Conservation (phyloP, 108 stramenopile species). For the Cyclotella atomus region DNA sequence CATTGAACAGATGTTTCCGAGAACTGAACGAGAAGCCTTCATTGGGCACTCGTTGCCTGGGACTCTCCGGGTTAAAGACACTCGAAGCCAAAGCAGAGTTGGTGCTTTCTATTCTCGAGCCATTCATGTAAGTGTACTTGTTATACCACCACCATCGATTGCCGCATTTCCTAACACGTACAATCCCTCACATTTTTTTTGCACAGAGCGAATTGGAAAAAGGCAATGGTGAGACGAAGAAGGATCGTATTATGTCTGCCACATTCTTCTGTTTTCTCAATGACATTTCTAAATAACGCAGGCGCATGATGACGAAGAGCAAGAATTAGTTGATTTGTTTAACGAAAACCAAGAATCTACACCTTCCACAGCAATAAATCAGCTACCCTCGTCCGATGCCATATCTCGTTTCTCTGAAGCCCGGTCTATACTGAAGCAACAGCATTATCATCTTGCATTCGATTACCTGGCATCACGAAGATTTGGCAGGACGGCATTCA, state of each 20-base stretch:
- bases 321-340: slow-evolving; percentile 79
- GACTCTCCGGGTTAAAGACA: slow-evolving; percentile 12
- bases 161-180: too few species aligned
- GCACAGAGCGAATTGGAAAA: slow-evolving; percentile 73
- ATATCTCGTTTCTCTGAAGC: slow-evolving; percentile 86
- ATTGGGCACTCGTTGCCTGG: slow-evolving; percentile 7
- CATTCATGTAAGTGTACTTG: slow-evolving; percentile 41
- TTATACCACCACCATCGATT: too few species aligned
- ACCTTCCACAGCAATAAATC: slow-evolving; percentile 4
- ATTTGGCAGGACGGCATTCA: slow-evolving; percentile 62
- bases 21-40: slow-evolving; percentile 25
- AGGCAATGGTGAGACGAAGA: slow-evolving; percentile 23
- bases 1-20: slow-evolving; percentile 58
- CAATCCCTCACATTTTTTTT: not conserved
- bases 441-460: slow-evolving; percentile 59
- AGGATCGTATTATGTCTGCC: not conserved
- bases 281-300: slow-evolving; percentile 18
- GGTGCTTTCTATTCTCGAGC: slow-evolving; percentile 52
- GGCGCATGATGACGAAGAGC: slow-evolving; percentile 68
- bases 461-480: slow-evolving; percentile 68
- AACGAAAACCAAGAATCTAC: slow-evolving; percentile 49
- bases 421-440: slow-evolving; percentile 66
- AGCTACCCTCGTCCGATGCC: slow-evolving; percentile 77
- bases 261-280: not conserved
- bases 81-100: slow-evolving; percentile 42